phyloP scores from a whole-genome alignment of 176 grass and related monocot genomes.

The Leersia perrieri region DNA sequence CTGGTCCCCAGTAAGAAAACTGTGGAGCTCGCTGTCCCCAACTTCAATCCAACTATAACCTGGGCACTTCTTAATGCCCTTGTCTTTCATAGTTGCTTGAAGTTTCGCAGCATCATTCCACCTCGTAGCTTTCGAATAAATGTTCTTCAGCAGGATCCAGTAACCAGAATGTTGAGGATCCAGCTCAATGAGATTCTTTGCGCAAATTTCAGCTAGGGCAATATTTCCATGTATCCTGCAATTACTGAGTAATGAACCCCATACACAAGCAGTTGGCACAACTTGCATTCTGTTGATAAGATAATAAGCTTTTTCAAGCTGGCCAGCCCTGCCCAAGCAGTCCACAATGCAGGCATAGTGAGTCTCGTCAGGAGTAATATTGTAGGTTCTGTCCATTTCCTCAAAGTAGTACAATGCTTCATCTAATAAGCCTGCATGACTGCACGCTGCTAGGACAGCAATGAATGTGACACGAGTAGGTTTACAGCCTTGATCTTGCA shows the following conservation, averaged over 20 bases:
- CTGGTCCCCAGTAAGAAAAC: conserved; percentile 42
- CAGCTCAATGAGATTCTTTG: conserved; percentile 46
- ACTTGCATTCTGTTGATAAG: conserved; percentile 51
- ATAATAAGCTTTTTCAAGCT: conserved; percentile 48
- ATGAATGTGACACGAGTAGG: conserved; percentile 56
- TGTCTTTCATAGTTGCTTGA: conserved; percentile 43
- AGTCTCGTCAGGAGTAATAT: conserved; percentile 40
- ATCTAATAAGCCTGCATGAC: conserved; percentile 44
- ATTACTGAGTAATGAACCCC: conserved; percentile 51
- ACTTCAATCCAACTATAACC: conserved; percentile 56
- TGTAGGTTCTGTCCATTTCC: conserved; percentile 36
- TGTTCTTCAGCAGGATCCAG: conserved; percentile 53
- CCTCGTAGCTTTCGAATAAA: conserved; percentile 48
- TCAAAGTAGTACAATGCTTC: conserved; percentile 49
- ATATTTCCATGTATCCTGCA: conserved; percentile 56
- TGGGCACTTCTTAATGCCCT: conserved; percentile 50
- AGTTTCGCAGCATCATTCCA: conserved; percentile 54
- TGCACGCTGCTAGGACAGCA: conserved; percentile 42
- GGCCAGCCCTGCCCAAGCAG: conserved; percentile 52
- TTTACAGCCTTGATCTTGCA: conserved; percentile 50
- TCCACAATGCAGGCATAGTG: conserved; percentile 61
- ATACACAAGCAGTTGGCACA: conserved; percentile 37
- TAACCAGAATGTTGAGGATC: conserved; percentile 53
- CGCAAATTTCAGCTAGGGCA: conserved; percentile 49
- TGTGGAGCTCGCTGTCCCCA: conserved; percentile 39